Conservation (phyloP, 805 yeast genomes). For the Nematodospora valgi region DNA sequence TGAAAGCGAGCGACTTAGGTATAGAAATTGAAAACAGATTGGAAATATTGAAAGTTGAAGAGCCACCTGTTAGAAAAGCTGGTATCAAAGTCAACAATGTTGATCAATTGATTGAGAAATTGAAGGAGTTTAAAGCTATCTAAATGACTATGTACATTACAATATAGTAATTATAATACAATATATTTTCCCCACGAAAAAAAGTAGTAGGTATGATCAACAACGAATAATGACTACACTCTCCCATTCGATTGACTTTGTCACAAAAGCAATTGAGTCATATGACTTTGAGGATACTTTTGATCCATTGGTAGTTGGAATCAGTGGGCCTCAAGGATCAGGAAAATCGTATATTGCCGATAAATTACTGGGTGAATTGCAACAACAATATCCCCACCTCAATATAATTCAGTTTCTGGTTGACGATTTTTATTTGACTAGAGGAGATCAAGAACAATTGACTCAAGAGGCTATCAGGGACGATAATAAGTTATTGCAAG, state of each 20-base stretch:
- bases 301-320: slow-evolving; percentile 55
- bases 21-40: slow-evolving; percentile 62
- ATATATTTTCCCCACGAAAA: background rate
- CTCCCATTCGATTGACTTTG: slow-evolving; percentile 18
- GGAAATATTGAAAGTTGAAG: slow-evolving; percentile 69
- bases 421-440: slow-evolving; percentile 82
- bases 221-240: slow-evolving; percentile 5
- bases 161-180: background rate
- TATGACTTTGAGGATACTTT: slow-evolving; percentile 8
- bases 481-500: slow-evolving; percentile 57
- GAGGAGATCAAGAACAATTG: slow-evolving; percentile 52
- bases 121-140: slow-evolving; percentile 73
- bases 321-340: slow-evolving; percentile 77
- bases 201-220: background rate
- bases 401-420: slow-evolving; percentile 57
- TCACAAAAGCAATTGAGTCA: slow-evolving; percentile 16
- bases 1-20: slow-evolving; percentile 64
- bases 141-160: slow-evolving; percentile 21
- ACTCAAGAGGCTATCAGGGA: slow-evolving; percentile 25
- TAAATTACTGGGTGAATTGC: slow-evolving; percentile 33
- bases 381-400: slow-evolving; percentile 30
- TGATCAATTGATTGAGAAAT: slow-evolving; percentile 75
- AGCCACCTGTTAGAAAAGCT: slow-evolving; percentile 78
- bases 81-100: slow-evolving; percentile 80
- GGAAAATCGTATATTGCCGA: slow-evolving; percentile 64